A percentile compares a stretch with the other conserved stretches of the same genome.
phyloP scores from a whole-genome alignment of 2,329 filamentous ascomycete genomes.

The Hypoxylon sp. region DNA sequence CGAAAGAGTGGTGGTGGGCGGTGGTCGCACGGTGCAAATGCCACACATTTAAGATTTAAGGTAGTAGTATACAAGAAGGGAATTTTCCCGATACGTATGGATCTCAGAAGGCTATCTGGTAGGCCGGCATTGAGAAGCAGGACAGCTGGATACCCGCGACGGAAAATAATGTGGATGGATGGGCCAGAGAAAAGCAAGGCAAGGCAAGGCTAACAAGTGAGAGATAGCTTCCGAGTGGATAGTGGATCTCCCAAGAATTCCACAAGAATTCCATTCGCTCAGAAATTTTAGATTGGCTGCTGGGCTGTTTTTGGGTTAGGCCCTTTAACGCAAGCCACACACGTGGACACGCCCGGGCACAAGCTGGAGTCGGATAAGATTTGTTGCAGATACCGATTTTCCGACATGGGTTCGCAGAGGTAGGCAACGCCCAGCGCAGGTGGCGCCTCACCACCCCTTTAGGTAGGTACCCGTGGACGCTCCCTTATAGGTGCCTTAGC shows the following conservation, averaged over 20 bases:
- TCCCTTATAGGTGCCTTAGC: background rate
- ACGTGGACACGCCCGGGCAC: no score
- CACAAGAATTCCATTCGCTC: background rate
- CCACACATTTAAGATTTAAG: slow-evolving; percentile 37
- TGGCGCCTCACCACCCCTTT: slow-evolving; percentile 5
- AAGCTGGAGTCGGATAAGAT: slow-evolving; percentile 30
- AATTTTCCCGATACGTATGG: slow-evolving; percentile 35
- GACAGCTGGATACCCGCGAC: slow-evolving; percentile 16
- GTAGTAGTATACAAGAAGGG: slow-evolving; percentile 23
- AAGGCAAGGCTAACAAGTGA: slow-evolving; percentile 38
- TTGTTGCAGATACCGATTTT: slow-evolving; percentile 25
- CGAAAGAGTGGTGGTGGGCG: slow-evolving; percentile 22
- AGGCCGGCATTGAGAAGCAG: slow-evolving; percentile 31
- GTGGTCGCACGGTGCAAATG: slow-evolving; percentile 37
- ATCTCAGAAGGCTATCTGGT: slow-evolving; percentile 33
- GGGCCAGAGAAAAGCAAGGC: slow-evolving; percentile 21
- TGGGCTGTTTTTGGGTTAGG: slow-evolving; percentile 8
- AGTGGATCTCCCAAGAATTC: slow-evolving; percentile 13
- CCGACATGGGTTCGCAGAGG: background rate
- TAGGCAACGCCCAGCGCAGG: background rate
- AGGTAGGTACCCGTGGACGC: background rate
- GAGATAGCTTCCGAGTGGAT: slow-evolving; percentile 26
- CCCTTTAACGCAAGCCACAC: slow-evolving; percentile 9
- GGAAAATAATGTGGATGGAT: slow-evolving; percentile 34
- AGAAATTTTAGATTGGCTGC: slow-evolving; percentile 24